Evolutionary conservation across 2,329 filamentous ascomycete species (phyloP), one percentile per base, ranked within the genome.

Genomic region (Mycosphaerelloides madeirae): DNA sequence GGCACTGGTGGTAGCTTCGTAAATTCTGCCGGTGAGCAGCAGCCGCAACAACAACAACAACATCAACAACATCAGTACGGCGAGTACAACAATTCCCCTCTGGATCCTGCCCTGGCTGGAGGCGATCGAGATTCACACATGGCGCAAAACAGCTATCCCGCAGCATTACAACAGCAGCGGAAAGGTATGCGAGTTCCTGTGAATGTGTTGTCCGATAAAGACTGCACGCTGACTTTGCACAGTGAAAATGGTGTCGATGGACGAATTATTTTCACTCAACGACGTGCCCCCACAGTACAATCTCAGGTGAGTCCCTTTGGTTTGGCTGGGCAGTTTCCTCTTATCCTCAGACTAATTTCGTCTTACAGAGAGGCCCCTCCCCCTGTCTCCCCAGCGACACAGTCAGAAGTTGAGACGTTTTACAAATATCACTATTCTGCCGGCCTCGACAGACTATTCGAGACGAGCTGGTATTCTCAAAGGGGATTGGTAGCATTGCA

Each of bases 401-500:
- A 84, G 40, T 79, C 83, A 56, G 84, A 90, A 61, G 72, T 86
- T 38, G 79, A 82, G 56, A 83, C 88, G 49, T 70, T 91, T 13
- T 94, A 86, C 66, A 77, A 79, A 56, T 83, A 84, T 53, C 82
- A 88, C 52, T 94, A 93, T 64, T 84, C 83, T 3, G 78, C 77
- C 1, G 84, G 81, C 6, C 77, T 93, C 36, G 83, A 87, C 65
- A 77, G 78, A 38, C 83, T 93, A 50, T 78, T 94, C 50, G 90
- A 96, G 65, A 86, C 87, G 6, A 77, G 75, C 20, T 97, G 90
- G 90, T 96, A 87, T 68, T 79, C 71, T 19, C 69, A 68, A 29
- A 73, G 73, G 53, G 78, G 75, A 42, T 69, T 76, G 43, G 64
- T 63, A n/a, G 67, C 73, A 41, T 66, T 85, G 2, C 66, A 80